Base-by-base conservation (phyloP, 129 eudicot species). In the Helichrysum umbraculigerum region DNA sequence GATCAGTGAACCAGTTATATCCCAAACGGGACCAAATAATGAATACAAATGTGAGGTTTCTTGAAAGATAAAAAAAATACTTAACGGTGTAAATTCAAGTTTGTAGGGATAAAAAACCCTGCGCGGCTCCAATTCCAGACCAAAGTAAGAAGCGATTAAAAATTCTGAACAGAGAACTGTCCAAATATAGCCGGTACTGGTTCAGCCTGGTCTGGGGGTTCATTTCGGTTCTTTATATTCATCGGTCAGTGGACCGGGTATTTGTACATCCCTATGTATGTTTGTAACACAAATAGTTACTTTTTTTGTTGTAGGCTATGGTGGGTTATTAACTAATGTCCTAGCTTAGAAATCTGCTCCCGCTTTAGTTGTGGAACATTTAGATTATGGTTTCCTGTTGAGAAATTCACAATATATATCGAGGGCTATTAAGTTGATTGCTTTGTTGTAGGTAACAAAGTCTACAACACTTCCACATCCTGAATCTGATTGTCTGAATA, bases 401-500 rank as follows among this genome's bases (percentile, higher is more conserved):
- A 16, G 6, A 1, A 12, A 51, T 51, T 17, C 20, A 16, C 20
- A 51, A 17, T 51, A 51, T 51, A 15, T 51, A 51, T 51, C 4
- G 20, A 51, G 58, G 58, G 20, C 22, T 44, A 7, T n/a, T 12
- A 12, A 42, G 29, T 51, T 51, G 20, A 51, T n/a, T 51, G 58
- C 58, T 51, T 50, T 47, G 21, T 19, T 59, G 57, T 73, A 35
- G 66, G 21, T 30, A 60, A 75, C 33, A 19, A 75, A 75, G 72
- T 64, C 33, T 32, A 30, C n/a, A 52, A 19, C 65, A 20, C 35
- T 64, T n/a, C 6, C 50, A 75, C 28, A 47, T 32, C 29, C 72
- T 30, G 61, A 30, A 5, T 33, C 54, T 76, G 80, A 76, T 66
- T 33, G 6, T 56, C 30, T 76, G 10, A 25, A 25, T 25, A 66